A percentile compares a stretch with the other conserved stretches of the same genome.
Evolutionary conservation across 768 basidiomycete genomes (phyloP).

Genomic region (Amanita fuliginea): DNA sequence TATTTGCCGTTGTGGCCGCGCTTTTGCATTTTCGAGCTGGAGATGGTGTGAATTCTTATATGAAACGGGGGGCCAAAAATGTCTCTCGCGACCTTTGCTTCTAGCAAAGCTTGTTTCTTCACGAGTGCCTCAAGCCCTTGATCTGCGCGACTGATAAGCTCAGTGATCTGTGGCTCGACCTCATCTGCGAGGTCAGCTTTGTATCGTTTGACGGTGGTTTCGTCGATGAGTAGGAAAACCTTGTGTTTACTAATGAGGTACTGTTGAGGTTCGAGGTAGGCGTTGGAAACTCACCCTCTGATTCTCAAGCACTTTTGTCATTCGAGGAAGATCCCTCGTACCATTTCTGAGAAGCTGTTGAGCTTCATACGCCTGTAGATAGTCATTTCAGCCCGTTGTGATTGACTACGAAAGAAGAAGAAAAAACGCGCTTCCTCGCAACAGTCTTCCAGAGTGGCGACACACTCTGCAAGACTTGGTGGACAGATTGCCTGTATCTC

Average conservation of each 20-base stretch:
- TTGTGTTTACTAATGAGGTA: slow-evolving; percentile 16
- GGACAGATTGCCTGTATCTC: slow-evolving; percentile 60
- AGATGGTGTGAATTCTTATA: not conserved
- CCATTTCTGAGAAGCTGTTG: slow-evolving; percentile 61
- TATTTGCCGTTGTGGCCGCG: slow-evolving; percentile 29
- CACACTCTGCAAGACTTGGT: slow-evolving; percentile 64
- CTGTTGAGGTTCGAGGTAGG: too few relatives aligned
- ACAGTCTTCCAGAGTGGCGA: slow-evolving; percentile 69
- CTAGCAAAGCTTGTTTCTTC: slow-evolving; percentile 51
- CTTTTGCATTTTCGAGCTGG: slow-evolving; percentile 48
- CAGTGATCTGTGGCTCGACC: slow-evolving; percentile 70
- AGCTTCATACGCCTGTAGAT: slow-evolving; percentile 48
- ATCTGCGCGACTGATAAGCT: slow-evolving; percentile 62
- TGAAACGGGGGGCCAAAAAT: not conserved
- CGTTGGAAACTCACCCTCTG: slow-evolving; percentile 53
- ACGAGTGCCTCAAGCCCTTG: slow-evolving; percentile 50
- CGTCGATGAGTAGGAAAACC: slow-evolving; percentile 69
- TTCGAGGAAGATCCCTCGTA: slow-evolving; percentile 60
- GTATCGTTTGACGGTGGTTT: slow-evolving; percentile 61
- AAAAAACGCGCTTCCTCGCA: slow-evolving; percentile 53
- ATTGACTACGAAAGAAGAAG: not conserved
- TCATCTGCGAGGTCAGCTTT: slow-evolving; percentile 69
- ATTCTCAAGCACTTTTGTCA: slow-evolving; percentile 54
- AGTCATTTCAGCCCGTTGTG: not conserved
- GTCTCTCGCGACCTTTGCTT: slow-evolving; percentile 43